Conservation (phyloP, 2,329 filamentous ascomycete genomes). For the Trichophyton benhamiae region DNA sequence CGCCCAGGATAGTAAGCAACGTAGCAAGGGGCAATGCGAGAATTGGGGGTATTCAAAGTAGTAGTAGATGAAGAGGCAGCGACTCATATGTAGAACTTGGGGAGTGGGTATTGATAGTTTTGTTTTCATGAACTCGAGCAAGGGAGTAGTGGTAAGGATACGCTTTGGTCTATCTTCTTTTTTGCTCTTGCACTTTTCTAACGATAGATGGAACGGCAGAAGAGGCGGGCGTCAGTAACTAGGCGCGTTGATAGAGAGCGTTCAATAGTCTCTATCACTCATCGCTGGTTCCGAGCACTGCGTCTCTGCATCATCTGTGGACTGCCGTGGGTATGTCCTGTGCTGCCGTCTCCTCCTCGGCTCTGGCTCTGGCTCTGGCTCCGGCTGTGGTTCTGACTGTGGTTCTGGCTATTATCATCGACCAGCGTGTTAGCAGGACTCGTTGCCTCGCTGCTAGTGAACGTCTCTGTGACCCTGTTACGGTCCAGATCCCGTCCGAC, state of each 20-base stretch:
- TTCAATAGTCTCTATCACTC: not conserved
- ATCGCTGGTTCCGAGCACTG: not conserved
- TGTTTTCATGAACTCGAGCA: not conserved
- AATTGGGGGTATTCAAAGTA: not conserved
- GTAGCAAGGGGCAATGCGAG: not conserved
- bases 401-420: slow-evolving; percentile 19
- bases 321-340: not conserved
- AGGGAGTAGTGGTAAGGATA: not conserved
- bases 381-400: not conserved
- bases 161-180: not conserved
- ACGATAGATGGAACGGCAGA: not conserved
- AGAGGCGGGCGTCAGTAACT: not conserved
- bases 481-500: slow-evolving; percentile 19
- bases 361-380: slow-evolving; percentile 6
- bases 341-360: slow-evolving; percentile 15
- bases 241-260: not conserved
- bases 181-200: not conserved
- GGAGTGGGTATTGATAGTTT: not conserved
- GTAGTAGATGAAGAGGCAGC: not conserved
- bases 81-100: not conserved
- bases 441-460: slow-evolving; percentile 34
- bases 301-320: not conserved
- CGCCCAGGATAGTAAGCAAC: not conserved
- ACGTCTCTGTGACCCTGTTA: slow-evolving; percentile 28
- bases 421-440: slow-evolving; percentile 27